Base-by-base conservation (phyloP, 257 asterid genomes). In the Fraxinus americana region DNA sequence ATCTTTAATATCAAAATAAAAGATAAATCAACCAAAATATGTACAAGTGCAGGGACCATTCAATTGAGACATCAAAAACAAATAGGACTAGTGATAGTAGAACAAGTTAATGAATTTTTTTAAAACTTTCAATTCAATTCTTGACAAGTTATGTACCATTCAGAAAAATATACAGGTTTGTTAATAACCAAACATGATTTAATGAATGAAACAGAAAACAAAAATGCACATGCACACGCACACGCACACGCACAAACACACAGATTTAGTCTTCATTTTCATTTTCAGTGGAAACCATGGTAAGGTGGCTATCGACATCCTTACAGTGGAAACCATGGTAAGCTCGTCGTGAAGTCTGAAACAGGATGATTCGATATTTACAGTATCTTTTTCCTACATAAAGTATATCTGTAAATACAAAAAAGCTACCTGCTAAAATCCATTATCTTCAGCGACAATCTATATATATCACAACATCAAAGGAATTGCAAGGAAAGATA, bases 341-440 rank as follows among this genome's bases (percentile, higher is more conserved):
- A 73, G 70, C 78, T 25, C 10, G 72, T 27, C 39, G 61, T 27
- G 43, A 83, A 76, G 32, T 74, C 70, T 66, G 77, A 73, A 82
- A 83, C 68, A 82, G 74, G 70, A 71, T 17, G 63, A 82, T 74
- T 45, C 48, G 72, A 77, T 85, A 85, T 38, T 71, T 75, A 84
- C 73, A 68, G 39, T 36, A 38, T 71, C 61, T 13, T 67, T 81
- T 78, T 74, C 75, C 4, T 74, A 81, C 78, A 79, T 35, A 54
- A 78, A 73, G 76, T 76, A 81, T 81, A 79, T 71, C 36, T 36
- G 66, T 75, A 83, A 84, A 81, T 75, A 73, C 89, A 75, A 83
- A 79, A 19, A 39, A 54, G 74, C 77, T 85, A 81, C 91, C 90
- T 81, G 78, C 79, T 81, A 72, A 66, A 87, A 36, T 77, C 84